Base-by-base conservation (phyloP, 768 basidiomycete genomes). In the Hericium coralloides region DNA sequence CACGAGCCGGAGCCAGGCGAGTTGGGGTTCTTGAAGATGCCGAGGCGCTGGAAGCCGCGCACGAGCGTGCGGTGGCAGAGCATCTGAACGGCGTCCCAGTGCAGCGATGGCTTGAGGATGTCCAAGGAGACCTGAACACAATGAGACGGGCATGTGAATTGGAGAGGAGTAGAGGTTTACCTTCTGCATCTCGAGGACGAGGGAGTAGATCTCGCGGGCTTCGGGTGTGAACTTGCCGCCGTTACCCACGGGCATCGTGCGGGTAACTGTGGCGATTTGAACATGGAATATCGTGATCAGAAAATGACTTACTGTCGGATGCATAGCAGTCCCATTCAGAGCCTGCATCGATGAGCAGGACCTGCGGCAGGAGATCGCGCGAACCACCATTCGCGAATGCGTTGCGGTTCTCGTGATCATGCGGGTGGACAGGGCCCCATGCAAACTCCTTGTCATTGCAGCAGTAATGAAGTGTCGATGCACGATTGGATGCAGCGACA, bases 191-290 rank as follows among this genome's bases (percentile, higher is more conserved):
- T 82, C 81, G 22, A 91, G 75, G 1, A 98, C 95, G 43, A 97
- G 79, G 58, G 85, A 79, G 68, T 97, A 97, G 36, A 99, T 92
- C 2, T 79, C 85, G 26, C 78, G 79, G 0, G 89, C 87, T 69
- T 92, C 88, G 7, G 81, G 71, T 0, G 91, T 88, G 69, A 95
- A 98, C 65, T 81, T 88, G 0, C 95, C 95, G 2, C 87, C 85
- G 64, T 98, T 98, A 0, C 95, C 95, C n/a, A 97, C 83, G 14
- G 91, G 90, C 77, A 89, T 92, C 0, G 89, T 91, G 9, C 90
- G 85, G 1, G 90, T 76, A 49, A 75, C 75, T 74, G 18, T 12
- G 38, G 26, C 18, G 9, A 12, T 43, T 25, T 76, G 75, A 61
- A 71, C 70, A 53, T 68, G 62, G n/a, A 22, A 48, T 10, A 25